These are phyloP conservation scores for Candida rishiriensis DNA, from an alignment of 805 yeast species.

Conservation along the genomic window DNA sequence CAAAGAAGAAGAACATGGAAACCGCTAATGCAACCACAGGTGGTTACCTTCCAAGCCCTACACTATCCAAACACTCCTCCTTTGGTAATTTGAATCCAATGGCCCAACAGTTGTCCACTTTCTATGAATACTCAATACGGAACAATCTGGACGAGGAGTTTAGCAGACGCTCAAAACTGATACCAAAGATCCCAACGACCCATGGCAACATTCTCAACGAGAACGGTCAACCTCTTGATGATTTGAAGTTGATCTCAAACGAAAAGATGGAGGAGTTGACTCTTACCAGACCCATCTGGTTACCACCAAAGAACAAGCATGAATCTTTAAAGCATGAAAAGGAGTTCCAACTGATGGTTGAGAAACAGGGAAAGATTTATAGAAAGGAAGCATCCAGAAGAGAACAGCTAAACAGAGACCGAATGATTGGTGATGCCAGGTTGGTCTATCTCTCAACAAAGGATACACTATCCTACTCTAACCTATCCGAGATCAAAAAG, in stretches of 20 bases:
- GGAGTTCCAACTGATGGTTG: conserved; percentile 41
- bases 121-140: conserved; percentile 36
- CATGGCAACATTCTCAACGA: conserved; percentile 27
- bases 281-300: conserved; percentile 64
- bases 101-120: conserved; percentile 37
- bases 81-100: conserved; percentile 29
- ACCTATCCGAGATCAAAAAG: conserved; percentile 30
- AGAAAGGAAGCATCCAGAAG: conserved; percentile 28
- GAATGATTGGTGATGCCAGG: conserved; percentile 32
- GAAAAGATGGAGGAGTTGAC: conserved; percentile 53
- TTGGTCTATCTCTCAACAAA: conserved; percentile 26
- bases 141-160: conserved; percentile 33
- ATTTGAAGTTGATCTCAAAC: conserved; percentile 52
- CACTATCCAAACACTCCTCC: conserved; percentile 24
- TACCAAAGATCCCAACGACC: conserved; percentile 34
- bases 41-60: conserved; percentile 15
- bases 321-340: conserved; percentile 55
- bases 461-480: conserved; percentile 24
- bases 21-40: background rate
- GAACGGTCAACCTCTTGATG: conserved; percentile 47
- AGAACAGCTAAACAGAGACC: conserved; percentile 30
- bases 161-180: conserved; percentile 31
- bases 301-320: conserved; percentile 56
- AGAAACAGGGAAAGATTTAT: conserved; percentile 28
- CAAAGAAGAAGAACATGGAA: too few relatives aligned